These are phyloP conservation scores for Primulina tabacum DNA, from an alignment of 257 asterid species.

Conservation along the genomic window DNA sequence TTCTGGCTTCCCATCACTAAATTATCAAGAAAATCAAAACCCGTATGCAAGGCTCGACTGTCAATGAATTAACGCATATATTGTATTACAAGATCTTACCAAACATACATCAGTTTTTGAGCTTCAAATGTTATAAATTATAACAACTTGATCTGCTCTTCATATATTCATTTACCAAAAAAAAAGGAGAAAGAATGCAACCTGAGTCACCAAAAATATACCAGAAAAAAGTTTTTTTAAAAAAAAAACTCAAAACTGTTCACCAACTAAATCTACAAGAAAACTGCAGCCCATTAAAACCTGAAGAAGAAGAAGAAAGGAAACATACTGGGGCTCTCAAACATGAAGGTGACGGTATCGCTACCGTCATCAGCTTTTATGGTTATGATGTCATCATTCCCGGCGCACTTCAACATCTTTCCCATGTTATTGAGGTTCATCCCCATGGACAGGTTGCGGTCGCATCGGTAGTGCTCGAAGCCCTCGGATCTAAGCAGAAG, in stretches of 20 bases:
- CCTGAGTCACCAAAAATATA: neutral
- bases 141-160: no score
- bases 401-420: slow-evolving; percentile 62
- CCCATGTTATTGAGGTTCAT: slow-evolving; percentile 57
- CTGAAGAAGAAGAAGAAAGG: neutral
- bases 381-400: slow-evolving; percentile 60
- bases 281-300: neutral
- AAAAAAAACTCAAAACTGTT: no score
- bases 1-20: neutral
- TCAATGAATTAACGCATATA: no score
- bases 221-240: no score
- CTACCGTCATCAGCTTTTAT: slow-evolving; percentile 65
- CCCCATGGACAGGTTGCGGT: slow-evolving; percentile 62
- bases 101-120: no score
- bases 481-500: slow-evolving; percentile 62
- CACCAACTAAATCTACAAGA: neutral
- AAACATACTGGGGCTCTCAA: slow-evolving; percentile 59
- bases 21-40: neutral
- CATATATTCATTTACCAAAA: no score
- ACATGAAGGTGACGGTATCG: slow-evolving; percentile 63
- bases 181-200: no score
- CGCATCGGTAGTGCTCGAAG: slow-evolving; percentile 67
- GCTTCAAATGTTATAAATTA: no score
- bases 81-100: no score
- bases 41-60: neutral